A percentile compares a stretch with the other conserved stretches of the same genome.
Evolutionary conservation across 78 protist genomes (phyloP).

Genomic region (Polysphondylium violaceum): DNA sequence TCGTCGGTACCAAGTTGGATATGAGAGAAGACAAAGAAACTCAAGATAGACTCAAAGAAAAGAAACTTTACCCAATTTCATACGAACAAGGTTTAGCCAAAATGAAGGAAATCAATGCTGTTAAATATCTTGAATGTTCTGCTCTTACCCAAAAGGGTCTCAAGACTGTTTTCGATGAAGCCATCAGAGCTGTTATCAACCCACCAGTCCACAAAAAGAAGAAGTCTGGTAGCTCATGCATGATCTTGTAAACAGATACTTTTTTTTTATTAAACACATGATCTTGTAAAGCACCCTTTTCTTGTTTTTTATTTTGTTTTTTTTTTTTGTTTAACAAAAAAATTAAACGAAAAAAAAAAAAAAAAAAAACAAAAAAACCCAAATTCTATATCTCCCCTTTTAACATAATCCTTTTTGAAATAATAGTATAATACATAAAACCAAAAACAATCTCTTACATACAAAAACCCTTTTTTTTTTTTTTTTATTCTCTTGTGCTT

Average conservation of each 20-base stretch:
- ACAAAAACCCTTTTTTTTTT: too few species aligned
- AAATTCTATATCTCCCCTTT: too few species aligned
- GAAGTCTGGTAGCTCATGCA: slow-evolving; percentile 45
- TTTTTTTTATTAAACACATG: too few species aligned
- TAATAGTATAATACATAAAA: too few species aligned
- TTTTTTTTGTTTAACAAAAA: too few species aligned
- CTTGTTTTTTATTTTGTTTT: too few species aligned
- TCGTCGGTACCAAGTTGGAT: slow-evolving; percentile 93
- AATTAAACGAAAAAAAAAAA: too few species aligned
- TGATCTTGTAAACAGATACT: slow-evolving; percentile 57
- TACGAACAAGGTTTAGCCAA: slow-evolving; percentile 70
- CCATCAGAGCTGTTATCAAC: slow-evolving; percentile 86
- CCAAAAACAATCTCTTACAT: too few species aligned
- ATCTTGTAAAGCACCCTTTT: too few species aligned
- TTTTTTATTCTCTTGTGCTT: too few species aligned
- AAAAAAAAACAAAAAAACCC: too few species aligned
- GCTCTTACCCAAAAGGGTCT: slow-evolving; percentile 93
- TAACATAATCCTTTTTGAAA: too few species aligned
- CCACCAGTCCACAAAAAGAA: slow-evolving; percentile 85
- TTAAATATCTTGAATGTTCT: slow-evolving; percentile 94
- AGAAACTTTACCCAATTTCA: slow-evolving; percentile 70
- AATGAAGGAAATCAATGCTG: slow-evolving; percentile 83
- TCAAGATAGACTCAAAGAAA: slow-evolving; percentile 54
- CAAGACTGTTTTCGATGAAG: slow-evolving; percentile 89
- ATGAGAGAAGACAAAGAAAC: slow-evolving; percentile 82